Conservation (phyloP, 768 basidiomycete genomes). For the Mycena capillaripes region DNA sequence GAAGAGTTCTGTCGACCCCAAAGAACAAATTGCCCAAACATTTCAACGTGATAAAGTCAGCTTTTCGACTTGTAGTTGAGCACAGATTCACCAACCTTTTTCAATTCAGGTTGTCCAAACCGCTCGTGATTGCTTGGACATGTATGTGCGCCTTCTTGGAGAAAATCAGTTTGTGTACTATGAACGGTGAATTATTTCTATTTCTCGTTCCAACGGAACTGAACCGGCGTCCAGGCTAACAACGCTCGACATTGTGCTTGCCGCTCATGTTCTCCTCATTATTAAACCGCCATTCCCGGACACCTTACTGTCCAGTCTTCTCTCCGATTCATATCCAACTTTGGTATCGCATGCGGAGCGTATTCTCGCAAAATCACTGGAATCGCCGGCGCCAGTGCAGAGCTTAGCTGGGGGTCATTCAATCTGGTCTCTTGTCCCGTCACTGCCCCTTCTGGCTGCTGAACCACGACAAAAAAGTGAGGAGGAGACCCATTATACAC, state of each 20-base stretch:
- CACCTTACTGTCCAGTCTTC: constrained; percentile 65
- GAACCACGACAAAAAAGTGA: constrained; percentile 43
- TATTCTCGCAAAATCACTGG: constrained; percentile 52
- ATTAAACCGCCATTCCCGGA: constrained; percentile 73
- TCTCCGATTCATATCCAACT: constrained; percentile 68
- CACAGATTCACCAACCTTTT: not conserved
- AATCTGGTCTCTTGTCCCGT: constrained; percentile 56
- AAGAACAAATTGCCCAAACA: constrained; percentile 60
- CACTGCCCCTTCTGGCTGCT: constrained; percentile 37
- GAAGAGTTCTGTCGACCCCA: constrained; percentile 34
- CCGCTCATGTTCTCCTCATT: constrained; percentile 77
- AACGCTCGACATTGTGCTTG: constrained; percentile 74
- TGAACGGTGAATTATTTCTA: constrained; percentile 52
- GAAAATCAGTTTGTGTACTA: constrained; percentile 65
- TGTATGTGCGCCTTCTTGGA: constrained; percentile 70
- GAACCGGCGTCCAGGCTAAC: constrained; percentile 61
- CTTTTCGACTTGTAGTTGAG: not conserved
- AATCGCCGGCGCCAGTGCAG: constrained; percentile 34
- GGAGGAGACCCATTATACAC: constrained; percentile 62
- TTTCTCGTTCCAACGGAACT: not conserved
- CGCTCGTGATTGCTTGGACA: constrained; percentile 67
- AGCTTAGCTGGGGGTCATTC: constrained; percentile 42
- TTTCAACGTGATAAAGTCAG: constrained; percentile 78
- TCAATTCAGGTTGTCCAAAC: constrained; percentile 67
- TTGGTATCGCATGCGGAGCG: constrained; percentile 72